A percentile compares a stretch with the other conserved stretches of the same genome.
phyloP scores from a whole-genome alignment of 2,329 filamentous ascomycete genomes.

The Blumeria hordei region DNA sequence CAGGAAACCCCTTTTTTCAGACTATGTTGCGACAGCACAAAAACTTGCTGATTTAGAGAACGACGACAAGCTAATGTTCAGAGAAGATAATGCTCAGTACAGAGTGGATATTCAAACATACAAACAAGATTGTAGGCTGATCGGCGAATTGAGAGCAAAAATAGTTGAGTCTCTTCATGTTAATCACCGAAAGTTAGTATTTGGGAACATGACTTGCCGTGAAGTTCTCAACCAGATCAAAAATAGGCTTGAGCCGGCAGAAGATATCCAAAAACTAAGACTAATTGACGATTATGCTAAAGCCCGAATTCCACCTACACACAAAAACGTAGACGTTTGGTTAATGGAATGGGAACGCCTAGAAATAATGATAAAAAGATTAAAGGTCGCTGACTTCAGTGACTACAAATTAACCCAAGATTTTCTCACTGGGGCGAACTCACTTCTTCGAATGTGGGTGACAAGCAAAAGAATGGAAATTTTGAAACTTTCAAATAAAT shows the following conservation, averaged over 20 bases:
- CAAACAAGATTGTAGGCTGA: not conserved
- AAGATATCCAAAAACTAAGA: not conserved
- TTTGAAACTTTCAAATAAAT: not conserved
- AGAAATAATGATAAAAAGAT: not conserved
- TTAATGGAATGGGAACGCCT: not conserved
- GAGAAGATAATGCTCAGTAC: not conserved
- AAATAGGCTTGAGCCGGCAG: not conserved
- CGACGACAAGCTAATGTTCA: not conserved
- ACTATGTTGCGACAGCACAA: not conserved
- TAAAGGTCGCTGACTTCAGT: constrained; percentile 1
- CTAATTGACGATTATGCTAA: not conserved
- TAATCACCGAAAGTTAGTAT: not conserved
- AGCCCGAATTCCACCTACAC: not conserved
- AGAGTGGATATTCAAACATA: not conserved
- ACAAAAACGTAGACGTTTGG: not conserved
- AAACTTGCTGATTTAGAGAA: not conserved
- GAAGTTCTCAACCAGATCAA: not conserved
- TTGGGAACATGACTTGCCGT: not conserved
- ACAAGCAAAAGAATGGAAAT: constrained; percentile 1
- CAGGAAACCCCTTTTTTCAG: not conserved
- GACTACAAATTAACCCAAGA: not conserved
- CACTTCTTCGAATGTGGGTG: not conserved
- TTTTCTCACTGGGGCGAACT: not conserved
- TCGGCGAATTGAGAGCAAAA: not conserved
- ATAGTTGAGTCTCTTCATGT: not conserved